Base-by-base conservation (phyloP, 2,329 filamentous ascomycete genomes). In the Microsporum ferrugineum region DNA sequence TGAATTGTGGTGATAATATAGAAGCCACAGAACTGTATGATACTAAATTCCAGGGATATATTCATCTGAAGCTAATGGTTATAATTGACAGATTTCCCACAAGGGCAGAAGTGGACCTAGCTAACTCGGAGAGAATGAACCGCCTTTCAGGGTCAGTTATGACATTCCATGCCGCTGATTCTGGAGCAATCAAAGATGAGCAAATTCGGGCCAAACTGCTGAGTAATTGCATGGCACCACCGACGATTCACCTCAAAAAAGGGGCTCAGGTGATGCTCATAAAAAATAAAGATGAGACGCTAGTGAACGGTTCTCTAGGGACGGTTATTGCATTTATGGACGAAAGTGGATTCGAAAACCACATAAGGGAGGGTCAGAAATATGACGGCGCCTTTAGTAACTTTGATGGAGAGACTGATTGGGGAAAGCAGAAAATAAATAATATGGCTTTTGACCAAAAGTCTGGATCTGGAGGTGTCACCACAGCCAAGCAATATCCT, bases 181-280 rank as follows among this genome's bases (percentile, higher is more conserved):
- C 82, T 0, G 92, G 92, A 45, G 78, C 80, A 0, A 82, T 87
- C 31, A 74, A 75, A 39, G 89, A 96, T 65, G 79, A 80, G 17
- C 75, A 78, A 0, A 74, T 87, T 41, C 86, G 89, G 36, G 90
- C 95, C 53, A 91, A 85, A 70, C 75, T 97, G 0, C 78, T 99
- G 4, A 75, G 82, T 4, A 96, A 92, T 70, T 95, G 95, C 84
- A 96, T 99, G 88, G 91, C 94, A 0, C 91, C 94, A 0, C 87
- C 87, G 67, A 71, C 75, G 0, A 83, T 99, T 23, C 84, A 88
- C 38, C 76, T 99, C 34, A 97, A 96, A 73, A 87, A 94, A 64
- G 89, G 91, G 7, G 89, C 94, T 0, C 95, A 99, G 71, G 95
- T 99, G 51, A 99, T 99, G 94, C 79, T 99, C n/a, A 96, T 99